phyloP scores from a whole-genome alignment of 169 alveolate genomes.

The Plasmodium yoelii region DNA sequence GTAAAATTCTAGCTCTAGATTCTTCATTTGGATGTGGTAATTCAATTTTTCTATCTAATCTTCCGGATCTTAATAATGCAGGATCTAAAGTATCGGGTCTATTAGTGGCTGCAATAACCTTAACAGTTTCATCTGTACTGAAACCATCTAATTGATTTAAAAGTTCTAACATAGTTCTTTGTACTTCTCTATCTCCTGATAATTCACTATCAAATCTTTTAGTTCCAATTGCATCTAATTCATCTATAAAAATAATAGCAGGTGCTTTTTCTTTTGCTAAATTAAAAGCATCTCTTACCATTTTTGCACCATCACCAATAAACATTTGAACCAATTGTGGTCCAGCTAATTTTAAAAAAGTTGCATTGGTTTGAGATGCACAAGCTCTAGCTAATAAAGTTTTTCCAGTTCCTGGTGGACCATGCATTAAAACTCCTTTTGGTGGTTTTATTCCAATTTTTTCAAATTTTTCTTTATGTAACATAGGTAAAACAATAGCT shows the following conservation, averaged over 20 bases:
- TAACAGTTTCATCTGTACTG: conserved; percentile 92
- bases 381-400: conserved; percentile 96
- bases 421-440: conserved; percentile 98
- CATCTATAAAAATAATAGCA: conserved; percentile 98
- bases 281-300: conserved; percentile 99
- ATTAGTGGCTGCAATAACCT: conserved; percentile 99
- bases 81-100: conserved; percentile 99
- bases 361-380: conserved; percentile 97
- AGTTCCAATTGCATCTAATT: conserved; percentile 99
- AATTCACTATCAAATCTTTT: conserved; percentile 95
- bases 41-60: conserved; percentile 99
- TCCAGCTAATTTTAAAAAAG: conserved; percentile 98
- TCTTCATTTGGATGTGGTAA: conserved; percentile 99
- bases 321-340: conserved; percentile 99
- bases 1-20: conserved; percentile 95
- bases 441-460: conserved; percentile 99
- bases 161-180: conserved; percentile 99
- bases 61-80: conserved; percentile 98
- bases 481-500: conserved; percentile 99
- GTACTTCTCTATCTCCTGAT: conserved; percentile 99
- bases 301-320: conserved; percentile 99
- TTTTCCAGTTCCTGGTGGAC: conserved; percentile 99
- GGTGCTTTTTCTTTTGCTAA: conserved; percentile 99
- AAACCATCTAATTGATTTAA: conserved; percentile 97
- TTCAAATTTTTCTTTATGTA: conserved; percentile 98